Evolutionary conservation across 1,284 basidiomycete species (phyloP).

Genomic region (Moesziomyces globuligerus): DNA sequence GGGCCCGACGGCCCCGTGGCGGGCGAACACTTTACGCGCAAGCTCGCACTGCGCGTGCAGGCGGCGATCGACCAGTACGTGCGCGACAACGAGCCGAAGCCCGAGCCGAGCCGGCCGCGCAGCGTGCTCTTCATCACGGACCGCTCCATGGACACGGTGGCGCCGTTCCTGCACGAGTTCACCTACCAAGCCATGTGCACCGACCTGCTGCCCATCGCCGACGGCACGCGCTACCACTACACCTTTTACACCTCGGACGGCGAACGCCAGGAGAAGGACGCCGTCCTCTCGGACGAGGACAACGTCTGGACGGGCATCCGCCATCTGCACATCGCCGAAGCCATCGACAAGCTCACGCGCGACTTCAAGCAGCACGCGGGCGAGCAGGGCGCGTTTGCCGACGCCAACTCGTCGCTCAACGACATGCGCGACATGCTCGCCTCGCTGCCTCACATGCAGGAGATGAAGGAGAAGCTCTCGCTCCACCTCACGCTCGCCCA

Average conservation of each 20-base stretch:
- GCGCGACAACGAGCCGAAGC: conserved; percentile 70
- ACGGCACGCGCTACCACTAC: conserved; percentile 86
- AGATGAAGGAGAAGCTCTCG: conserved; percentile 95
- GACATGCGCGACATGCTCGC: conserved; percentile 99
- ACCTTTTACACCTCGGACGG: conserved; percentile 71
- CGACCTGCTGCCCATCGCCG: conserved; percentile 83
- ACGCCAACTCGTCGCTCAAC: conserved; percentile 80
- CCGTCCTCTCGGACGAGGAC: conserved; percentile 84
- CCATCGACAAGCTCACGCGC: conserved; percentile 92
- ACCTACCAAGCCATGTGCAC: conserved; percentile 99
- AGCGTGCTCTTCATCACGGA: conserved; percentile 91
- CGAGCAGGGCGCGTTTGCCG: conserved; percentile 85
- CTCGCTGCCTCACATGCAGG: conserved; percentile 91
- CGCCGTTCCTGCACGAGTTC: conserved; percentile 95
- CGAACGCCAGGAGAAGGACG: conserved; percentile 84
- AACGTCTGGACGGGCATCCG: conserved; percentile 89
- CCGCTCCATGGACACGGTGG: conserved; percentile 89
- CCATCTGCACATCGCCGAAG: conserved; percentile 98
- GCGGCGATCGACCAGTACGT: conserved; percentile 53
- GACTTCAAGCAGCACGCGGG: conserved; percentile 94
- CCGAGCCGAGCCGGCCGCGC: conserved; percentile 77
- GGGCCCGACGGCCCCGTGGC: conserved; percentile 14
- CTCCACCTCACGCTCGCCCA: conserved; percentile 97
- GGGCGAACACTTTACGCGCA: conserved; percentile 60
- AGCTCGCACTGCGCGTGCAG: conserved; percentile 59